phyloP scores from a whole-genome alignment of 2,329 filamentous ascomycete genomes.

The Pestalotiopsis sp. region DNA sequence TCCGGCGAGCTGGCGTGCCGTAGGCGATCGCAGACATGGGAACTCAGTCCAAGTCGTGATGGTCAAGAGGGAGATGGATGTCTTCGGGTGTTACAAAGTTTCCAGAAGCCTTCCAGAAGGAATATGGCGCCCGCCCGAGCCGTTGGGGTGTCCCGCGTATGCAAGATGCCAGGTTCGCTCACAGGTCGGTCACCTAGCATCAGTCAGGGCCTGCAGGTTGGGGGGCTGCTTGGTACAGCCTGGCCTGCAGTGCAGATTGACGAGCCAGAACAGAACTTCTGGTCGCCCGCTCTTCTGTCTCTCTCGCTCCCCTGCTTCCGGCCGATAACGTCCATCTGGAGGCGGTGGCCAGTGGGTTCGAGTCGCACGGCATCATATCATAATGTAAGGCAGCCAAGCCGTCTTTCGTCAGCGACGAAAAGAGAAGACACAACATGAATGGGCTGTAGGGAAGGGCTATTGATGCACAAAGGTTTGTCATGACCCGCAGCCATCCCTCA shows the following conservation, averaged over 20 bases:
- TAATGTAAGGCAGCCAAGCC: background rate
- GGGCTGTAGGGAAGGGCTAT: background rate
- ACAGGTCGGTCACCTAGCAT: background rate
- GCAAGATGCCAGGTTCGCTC: background rate
- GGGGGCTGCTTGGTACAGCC: background rate
- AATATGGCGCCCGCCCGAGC: background rate
- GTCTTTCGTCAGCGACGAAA: background rate
- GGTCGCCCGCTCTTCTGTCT: background rate
- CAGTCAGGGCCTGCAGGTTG: background rate
- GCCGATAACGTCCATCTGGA: background rate
- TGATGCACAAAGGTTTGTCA: background rate
- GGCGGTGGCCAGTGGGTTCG: conserved; percentile 2
- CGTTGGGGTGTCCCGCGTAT: background rate
- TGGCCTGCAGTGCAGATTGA: background rate
- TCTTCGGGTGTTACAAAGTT: background rate
- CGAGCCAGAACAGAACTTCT: background rate
- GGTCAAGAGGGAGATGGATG: background rate
- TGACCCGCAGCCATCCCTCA: background rate
- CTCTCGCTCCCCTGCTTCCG: background rate
- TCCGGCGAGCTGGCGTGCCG: background rate
- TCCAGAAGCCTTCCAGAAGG: conserved; percentile 13
- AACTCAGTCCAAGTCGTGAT: background rate
- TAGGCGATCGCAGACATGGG: background rate
- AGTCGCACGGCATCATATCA: background rate
- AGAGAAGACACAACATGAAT: background rate